Percentiles rank a stretch among this genome's conserved stretches.
Evolutionary conservation across 2,329 filamentous ascomycete species (phyloP).

Genomic region (Monosporascus sp.): DNA sequence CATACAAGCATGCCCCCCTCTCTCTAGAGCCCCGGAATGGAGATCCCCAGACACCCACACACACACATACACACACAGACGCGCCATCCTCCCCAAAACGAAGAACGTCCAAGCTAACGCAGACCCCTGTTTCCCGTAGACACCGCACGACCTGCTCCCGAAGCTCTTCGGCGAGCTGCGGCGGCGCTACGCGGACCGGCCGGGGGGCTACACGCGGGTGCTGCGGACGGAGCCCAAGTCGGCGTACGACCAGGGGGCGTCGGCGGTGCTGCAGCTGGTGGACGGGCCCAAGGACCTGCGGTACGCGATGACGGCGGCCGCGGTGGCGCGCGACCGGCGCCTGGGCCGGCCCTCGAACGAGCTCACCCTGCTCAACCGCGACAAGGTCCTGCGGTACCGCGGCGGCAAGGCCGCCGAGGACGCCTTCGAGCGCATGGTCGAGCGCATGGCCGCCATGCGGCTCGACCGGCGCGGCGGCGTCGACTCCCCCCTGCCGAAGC

Average conservation of each 20-base stretch:
- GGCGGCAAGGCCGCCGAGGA: conserved; percentile 52
- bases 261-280: conserved; percentile 89
- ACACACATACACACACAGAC: no score
- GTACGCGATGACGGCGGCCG: conserved; percentile 87
- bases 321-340: conserved; percentile 61
- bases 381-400: conserved; percentile 77
- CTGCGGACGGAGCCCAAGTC: conserved; percentile 87
- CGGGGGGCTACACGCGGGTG: conserved; percentile 92
- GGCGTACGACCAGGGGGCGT: conserved; percentile 76
- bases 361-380: conserved; percentile 71
- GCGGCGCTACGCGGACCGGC: conserved; percentile 70
- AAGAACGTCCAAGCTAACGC: conserved; percentile 4
- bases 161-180: conserved; percentile 85
- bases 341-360: conserved; percentile 58
- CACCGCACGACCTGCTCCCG: conserved; percentile 64
- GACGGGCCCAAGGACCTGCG: conserved; percentile 92
- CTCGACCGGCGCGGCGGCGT: conserved; percentile 18
- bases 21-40: neutral
- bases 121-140: conserved; percentile 38
- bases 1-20: no score
- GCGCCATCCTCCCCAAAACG: neutral
- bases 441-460: conserved; percentile 31
- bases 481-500: neutral
- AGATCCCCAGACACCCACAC: neutral
- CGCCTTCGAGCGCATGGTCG: conserved; percentile 63